These are phyloP conservation scores for Pterula multifida DNA, from an alignment of 1,284 basidiomycete species.

Conservation along the genomic window DNA sequence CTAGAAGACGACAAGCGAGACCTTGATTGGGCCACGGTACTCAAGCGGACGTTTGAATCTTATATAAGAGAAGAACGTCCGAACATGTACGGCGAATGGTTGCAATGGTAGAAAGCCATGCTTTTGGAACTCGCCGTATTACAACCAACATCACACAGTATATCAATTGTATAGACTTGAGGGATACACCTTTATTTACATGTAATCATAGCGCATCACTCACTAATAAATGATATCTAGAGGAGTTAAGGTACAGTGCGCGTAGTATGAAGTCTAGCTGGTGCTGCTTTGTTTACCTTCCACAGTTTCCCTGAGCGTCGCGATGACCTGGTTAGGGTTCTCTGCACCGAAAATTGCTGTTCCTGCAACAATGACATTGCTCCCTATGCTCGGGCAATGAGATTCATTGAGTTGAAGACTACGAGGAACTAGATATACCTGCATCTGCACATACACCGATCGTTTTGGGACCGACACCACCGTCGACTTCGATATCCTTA, in stretches of 20 bases:
- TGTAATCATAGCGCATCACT: not conserved
- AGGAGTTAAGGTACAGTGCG: no score
- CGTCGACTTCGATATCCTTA: constrained; percentile 96
- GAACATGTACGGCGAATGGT: constrained; percentile 88
- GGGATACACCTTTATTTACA: not conserved
- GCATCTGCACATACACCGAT: constrained; percentile 85
- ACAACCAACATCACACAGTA: no score
- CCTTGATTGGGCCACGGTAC: constrained; percentile 79
- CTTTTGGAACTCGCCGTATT: no score
- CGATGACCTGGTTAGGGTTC: constrained; percentile 71
- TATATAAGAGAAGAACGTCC: constrained; percentile 80
- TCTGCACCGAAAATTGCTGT: constrained; percentile 88
- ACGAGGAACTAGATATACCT: constrained; percentile 29
- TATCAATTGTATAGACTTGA: no score
- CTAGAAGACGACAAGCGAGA: constrained; percentile 53
- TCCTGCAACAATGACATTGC: constrained; percentile 97
- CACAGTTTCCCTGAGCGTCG: constrained; percentile 60
- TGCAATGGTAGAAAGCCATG: constrained; percentile 46
- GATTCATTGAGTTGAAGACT: not conserved
- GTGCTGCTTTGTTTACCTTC: constrained; percentile 38
- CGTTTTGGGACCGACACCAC: constrained; percentile 89
- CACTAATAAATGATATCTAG: no score
- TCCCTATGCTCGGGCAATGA: constrained; percentile 38
- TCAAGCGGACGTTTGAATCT: constrained; percentile 87
- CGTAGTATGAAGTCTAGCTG: no score